Evolutionary conservation across 352 stramenopile species (phyloP), one percentile per base, ranked within the genome.

Genomic region (Phytophthora boehmeriae): DNA sequence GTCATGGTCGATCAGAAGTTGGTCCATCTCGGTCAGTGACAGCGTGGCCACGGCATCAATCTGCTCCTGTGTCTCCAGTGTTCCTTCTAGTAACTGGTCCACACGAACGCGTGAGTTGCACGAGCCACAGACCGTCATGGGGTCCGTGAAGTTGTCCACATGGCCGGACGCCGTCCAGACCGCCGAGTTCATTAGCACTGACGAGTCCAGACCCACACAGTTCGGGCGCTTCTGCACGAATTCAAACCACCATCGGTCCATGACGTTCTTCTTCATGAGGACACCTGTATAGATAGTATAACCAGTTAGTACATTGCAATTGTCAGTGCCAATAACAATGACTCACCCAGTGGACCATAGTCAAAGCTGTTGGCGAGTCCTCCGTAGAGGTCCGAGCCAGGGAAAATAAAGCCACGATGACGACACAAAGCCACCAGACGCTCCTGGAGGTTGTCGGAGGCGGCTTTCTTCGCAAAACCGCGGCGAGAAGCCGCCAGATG

Each of bases 191-290:
- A 97, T 79, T 63, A 99, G 97, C 63, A 99, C 97, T 57, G 83
- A 95, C 52, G 87, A 97, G 76, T 99, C 97, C 13, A 99, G 78
- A 0, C 92, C 96, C 14, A 98, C 80, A 43, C 98, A 95, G 72
- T 99, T 96, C 32, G 98, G 92, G 5, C 95, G 77, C 46, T 83
- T 86, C 56, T 97, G 89, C 35, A 99, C 96, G 64, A 99, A 98
- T 61, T 98, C 87, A 38, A 88, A 92, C 94, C 96, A 99, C 94
- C 97, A 99, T 1, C 80, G 78, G 58, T 98, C 92, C 71, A 98
- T 97, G 52, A 99, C 89, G 76, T 99, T 99, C 65, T 97, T 97
- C 72, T 99, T 99, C 68, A 99, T 91, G 64, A 98, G 92, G 11
- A 83, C 83, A 35, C 96, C 74, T 78, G 32, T 65, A n/a, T 5